phyloP scores from a whole-genome alignment of 2,329 filamentous ascomycete genomes.

The Zopfia rhizophila region DNA sequence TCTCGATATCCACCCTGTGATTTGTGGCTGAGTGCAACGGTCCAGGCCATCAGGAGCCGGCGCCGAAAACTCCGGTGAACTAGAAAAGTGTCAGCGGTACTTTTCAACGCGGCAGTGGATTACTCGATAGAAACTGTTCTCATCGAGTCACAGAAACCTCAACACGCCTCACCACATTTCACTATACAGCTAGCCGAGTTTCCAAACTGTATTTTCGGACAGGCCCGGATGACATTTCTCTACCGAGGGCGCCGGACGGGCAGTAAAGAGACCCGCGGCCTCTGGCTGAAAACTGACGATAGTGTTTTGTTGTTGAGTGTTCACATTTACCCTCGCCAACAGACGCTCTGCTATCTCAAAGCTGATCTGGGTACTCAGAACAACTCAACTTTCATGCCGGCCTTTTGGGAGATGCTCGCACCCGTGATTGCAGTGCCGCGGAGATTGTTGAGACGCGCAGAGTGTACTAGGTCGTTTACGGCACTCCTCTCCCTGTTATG shows the following conservation, averaged over 20 bases:
- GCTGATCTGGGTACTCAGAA: too few relatives aligned
- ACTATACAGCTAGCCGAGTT: constrained; percentile 14
- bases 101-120: constrained; percentile 35
- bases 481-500: constrained; percentile 26
- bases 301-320: too few relatives aligned
- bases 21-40: neutral
- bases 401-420: too few relatives aligned
- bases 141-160: constrained; percentile 47
- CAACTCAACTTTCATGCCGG: too few relatives aligned
- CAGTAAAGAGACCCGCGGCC: too few relatives aligned
- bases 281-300: too few relatives aligned
- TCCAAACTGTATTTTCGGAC: constrained; percentile 31
- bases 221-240: constrained; percentile 31
- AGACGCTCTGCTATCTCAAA: too few relatives aligned
- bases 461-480: constrained; percentile 1
- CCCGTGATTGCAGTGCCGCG: neutral
- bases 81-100: constrained; percentile 37
- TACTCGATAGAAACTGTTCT: constrained; percentile 44
- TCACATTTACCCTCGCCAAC: too few relatives aligned
- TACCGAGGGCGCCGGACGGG: too few relatives aligned
- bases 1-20: neutral
- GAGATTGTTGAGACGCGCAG: neutral
- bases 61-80: constrained; percentile 34
- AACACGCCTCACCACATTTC: constrained; percentile 21
- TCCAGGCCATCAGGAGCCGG: constrained; percentile 21